Evolutionary conservation across 2,329 filamentous ascomycete genomes (phyloP), one percentile per base, ranked within the genome.

Genomic region (Colletotrichum sp.): DNA sequence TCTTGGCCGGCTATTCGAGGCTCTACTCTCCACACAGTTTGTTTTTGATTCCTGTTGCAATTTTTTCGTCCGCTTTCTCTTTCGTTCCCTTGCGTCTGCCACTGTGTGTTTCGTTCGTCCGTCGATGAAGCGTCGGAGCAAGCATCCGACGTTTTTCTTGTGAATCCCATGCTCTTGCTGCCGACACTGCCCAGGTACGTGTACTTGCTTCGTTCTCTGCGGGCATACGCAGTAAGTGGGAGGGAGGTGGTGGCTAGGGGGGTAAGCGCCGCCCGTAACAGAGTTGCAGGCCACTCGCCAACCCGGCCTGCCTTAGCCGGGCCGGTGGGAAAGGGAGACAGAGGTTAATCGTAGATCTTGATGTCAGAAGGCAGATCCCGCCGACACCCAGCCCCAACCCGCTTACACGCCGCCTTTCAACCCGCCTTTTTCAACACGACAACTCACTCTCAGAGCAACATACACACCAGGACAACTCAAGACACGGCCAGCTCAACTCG

Each of bases 1-100:
- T 59, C 30, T 49, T 32, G 34, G 55, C 75, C 75, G 75, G 75
- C 75, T 77, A 77, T 77, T 75, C 65, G 75, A 77, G 71, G 75
- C 71, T 77, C 71, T 73, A 52, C 49, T 75, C 59, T 67, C 75
- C 75, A 75, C 71, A 75, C 44, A 71, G 63, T 72, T 29, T 72
- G 22, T 30, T 68, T 32, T 73, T 25, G 39, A 49, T 64, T 73
- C 49, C 25, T 44, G 67, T 52, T 44, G 44, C 61, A 32, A 36
- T 66, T 22, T 39, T 39, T 52, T 52, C 44, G n/a, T 52, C 44
- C 44, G 19, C n/a, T 12, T 22, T 52, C 44, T 52, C 44, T 52
- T 22, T 52, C n/a, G n/a, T 52, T 52, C 44, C 44, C 44, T 52
- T 22, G n/a, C 11, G n/a, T 52, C n/a, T 52, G 44, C 44, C 44